phyloP scores from a whole-genome alignment of 257 asterid species.

The Pogostemon cablin region DNA sequence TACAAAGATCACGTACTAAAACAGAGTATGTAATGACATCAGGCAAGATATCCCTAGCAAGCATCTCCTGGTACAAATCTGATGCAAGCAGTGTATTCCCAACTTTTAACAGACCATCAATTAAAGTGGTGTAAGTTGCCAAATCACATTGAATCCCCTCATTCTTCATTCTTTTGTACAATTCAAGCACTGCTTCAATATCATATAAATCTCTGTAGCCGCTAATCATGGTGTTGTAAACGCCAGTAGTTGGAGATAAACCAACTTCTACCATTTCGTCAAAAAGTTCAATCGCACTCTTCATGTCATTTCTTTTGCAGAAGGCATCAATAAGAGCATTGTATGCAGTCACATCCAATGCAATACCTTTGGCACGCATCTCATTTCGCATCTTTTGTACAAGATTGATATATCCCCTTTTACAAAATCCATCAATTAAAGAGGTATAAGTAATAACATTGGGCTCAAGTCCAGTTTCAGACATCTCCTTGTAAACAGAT shows the following conservation, averaged over 20 bases:
- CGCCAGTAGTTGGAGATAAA: conserved; percentile 57
- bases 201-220: conserved; percentile 68
- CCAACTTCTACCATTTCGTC: conserved; percentile 68
- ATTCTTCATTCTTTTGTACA: conserved; percentile 55
- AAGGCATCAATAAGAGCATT: conserved; percentile 67
- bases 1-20: conserved; percentile 74
- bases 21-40: conserved; percentile 66
- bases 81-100: conserved; percentile 61
- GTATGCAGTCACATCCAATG: conserved; percentile 67
- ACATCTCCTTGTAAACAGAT: conserved; percentile 65
- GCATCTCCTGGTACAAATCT: conserved; percentile 71
- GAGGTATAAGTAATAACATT: conserved; percentile 70
- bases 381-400: conserved; percentile 57
- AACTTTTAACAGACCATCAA: conserved; percentile 66
- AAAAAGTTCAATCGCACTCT: conserved; percentile 59
- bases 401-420: conserved; percentile 46
- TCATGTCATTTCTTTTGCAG: conserved; percentile 78
- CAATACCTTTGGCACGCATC: conserved; percentile 65
- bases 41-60: conserved; percentile 60
- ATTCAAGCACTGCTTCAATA: conserved; percentile 58
- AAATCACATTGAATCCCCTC: conserved; percentile 65
- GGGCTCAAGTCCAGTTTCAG: conserved; percentile 47
- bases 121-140: conserved; percentile 79
- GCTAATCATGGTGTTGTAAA: conserved; percentile 76
- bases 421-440: conserved; percentile 72